Base-by-base conservation (phyloP, 1,139 yeast species). In the Blastobotrys capitulatus region DNA sequence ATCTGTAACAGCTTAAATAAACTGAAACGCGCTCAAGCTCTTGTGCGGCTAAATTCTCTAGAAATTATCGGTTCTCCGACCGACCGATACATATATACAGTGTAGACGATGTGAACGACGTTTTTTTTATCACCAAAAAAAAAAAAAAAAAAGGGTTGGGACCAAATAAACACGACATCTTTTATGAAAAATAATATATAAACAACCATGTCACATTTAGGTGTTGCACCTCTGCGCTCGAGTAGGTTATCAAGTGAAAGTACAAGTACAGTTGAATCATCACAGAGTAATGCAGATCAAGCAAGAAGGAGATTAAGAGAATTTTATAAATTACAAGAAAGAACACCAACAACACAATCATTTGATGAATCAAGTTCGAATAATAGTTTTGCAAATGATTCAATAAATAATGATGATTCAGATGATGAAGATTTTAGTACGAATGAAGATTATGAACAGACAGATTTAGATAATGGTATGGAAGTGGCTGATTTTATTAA, bases 221-320 rank as follows among this genome's bases (percentile, higher is more conserved):
- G 25, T 18, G 19, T 37, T 6, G 40, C 40, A 22, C 40, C 40
- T 19, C 40, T 27, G 13, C 6, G 40, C 10, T 9, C 43, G 25
- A 29, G 42, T 20, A 22, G 48, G 9, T 16, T 44, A 8, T 44
- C 48, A 6, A 38, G 34, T 22, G 48, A 44, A 25, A 44, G 48
- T 38, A 44, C 43, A 12, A 38, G 43, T 38, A 44, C 47, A 9
- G 22, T 44, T 10, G 38, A 20, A 2, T 36, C 48, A 15, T 16
- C 32, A 8, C 42, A 20, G 4, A 15, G 41, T 31, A 39, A 26
- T 9, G 49, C 25, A 25, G 16, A 36, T 22, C 16, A 16, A 8
- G 49, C 49, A 8, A 58, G 74, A 16, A 56, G 59, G 38, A 73
- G 73, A 6, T 60, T 71, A 32, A 60, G 74, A n/a, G 72, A 70